Evolutionary conservation across 106 monocot genomes (phyloP), one percentile per base, ranked within the genome.

Genomic region (Agapanthus africanus): DNA sequence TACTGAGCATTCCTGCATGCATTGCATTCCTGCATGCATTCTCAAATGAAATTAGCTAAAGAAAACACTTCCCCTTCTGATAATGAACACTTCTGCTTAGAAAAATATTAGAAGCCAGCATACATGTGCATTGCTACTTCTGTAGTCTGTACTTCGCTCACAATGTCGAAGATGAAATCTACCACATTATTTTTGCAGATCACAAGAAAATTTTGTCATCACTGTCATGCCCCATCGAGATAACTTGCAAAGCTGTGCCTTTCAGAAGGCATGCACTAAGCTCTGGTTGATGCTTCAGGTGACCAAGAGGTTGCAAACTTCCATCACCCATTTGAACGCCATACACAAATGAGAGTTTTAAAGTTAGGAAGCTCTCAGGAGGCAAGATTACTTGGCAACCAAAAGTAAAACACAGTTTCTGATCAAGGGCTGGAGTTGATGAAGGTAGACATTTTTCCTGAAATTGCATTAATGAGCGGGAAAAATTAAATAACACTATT

Each of bases 291-390:
- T 83, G 47, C 52, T 85, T 84, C 19, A 82, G 66, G 68, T 76
- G 68, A 18, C 77, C 71, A 37, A 99, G 77, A 32, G 99, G 90
- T 38, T 83, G 76, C 61, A 87, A 25, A 78, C n/a, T 82, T 68
- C 81, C 79, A 77, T 82, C 83, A 74, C 71, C 76, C 42, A 72
- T 70, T 69, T 75, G 66, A 54, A 90, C 74, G 59, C 93, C 99
- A 76, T 93, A 99, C 33, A 99, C 75, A 76, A 99, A 99, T 62
- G 99, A 93, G 23, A 99, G 79, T 46, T 84, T 87, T 32, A 99
- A 54, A 49, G 87, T 71, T 71, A 93, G 74, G 77, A 93, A 93
- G 75, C 99, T 99, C 52, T 90, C 90, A 7, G 99, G 87, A 65
- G 99, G 99, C 68, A 99, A 72, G 42, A 90, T 80, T 68, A 93